These are phyloP conservation scores for Aspergillus wentii DNA, from an alignment of 495 filamentous ascomycete species.

Conservation along the genomic window DNA sequence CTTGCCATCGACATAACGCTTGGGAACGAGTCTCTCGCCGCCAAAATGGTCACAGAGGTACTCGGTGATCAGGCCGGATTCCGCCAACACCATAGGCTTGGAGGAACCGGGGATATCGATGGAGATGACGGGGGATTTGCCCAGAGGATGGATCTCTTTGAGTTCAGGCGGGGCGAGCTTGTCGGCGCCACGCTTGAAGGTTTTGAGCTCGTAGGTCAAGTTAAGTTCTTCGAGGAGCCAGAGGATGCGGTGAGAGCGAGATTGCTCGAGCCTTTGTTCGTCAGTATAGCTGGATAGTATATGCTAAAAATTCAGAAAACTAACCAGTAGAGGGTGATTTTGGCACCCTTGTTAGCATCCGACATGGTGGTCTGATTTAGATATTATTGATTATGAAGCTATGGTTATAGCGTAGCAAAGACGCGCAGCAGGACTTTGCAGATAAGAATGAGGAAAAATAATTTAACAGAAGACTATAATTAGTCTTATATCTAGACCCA, in stretches of 20 bases:
- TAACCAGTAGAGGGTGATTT: constrained; percentile 75
- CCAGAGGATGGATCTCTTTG: constrained; percentile 75
- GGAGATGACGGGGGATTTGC: constrained; percentile 73
- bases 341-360: constrained; percentile 42
- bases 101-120: constrained; percentile 42
- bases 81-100: constrained; percentile 65
- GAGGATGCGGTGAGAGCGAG: constrained; percentile 75
- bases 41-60: constrained; percentile 75
- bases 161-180: constrained; percentile 66
- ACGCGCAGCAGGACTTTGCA: too few species aligned
- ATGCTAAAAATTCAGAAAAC: constrained; percentile 5
- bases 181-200: constrained; percentile 59
- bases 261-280: constrained; percentile 33
- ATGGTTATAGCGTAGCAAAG: too few species aligned
- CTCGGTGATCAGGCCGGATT: constrained; percentile 74
- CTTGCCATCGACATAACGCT: constrained; percentile 47
- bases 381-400: too few species aligned
- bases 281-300: constrained; percentile 1
- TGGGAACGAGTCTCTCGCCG: constrained; percentile 53
- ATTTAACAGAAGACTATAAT: too few species aligned
- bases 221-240: constrained; percentile 86
- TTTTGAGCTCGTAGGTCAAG: constrained; percentile 71
- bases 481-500: too few species aligned
- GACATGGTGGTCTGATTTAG: too few species aligned
- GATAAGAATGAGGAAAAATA: too few species aligned